Evolutionary conservation across 1,284 basidiomycete genomes (phyloP).

Genomic region (Papiliotrema terrestris): DNA sequence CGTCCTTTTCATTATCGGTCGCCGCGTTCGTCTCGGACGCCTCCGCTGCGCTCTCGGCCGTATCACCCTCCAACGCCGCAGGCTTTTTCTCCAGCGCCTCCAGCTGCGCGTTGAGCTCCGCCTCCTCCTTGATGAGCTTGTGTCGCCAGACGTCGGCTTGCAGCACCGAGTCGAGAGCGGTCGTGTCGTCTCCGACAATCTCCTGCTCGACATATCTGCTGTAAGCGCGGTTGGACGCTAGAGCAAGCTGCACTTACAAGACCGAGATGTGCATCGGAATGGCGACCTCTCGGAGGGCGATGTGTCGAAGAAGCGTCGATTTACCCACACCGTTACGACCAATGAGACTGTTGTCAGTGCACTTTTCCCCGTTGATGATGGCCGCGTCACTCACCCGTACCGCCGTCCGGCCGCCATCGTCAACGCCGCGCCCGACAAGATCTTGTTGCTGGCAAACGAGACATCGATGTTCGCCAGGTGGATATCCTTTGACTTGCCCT

Average conservation of each 20-base stretch:
- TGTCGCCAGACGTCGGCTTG: conserved; percentile 97
- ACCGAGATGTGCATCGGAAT: conserved; percentile 93
- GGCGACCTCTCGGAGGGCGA: conserved; percentile 91
- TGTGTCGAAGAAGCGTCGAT: conserved; percentile 92
- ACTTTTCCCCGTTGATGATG: not conserved
- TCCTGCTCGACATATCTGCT: conserved; percentile 87
- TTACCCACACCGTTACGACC: conserved; percentile 86
- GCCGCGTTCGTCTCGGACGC: conserved; percentile 64
- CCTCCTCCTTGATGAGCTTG: conserved; percentile 78
- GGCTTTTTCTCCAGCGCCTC: conserved; percentile 59
- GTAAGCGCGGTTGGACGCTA: not conserved
- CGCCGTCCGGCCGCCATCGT: conserved; percentile 85
- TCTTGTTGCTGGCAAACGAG: conserved; percentile 88
- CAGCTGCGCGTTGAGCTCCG: conserved; percentile 67
- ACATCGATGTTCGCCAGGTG: conserved; percentile 94
- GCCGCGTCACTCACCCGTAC: conserved; percentile 57
- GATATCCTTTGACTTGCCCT: conserved; percentile 94
- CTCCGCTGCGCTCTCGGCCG: conserved; percentile 50
- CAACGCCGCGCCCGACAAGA: conserved; percentile 74
- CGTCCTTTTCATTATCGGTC: conserved; percentile 73
- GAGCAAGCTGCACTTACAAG: conserved; percentile 52
- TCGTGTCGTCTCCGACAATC: conserved; percentile 89
- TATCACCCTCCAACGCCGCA: not conserved
- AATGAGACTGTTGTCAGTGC: conserved; percentile 51
- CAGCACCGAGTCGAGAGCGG: conserved; percentile 87